Base-by-base conservation (phyloP, 1,139 yeast genomes). In the Spathaspora sp. region DNA sequence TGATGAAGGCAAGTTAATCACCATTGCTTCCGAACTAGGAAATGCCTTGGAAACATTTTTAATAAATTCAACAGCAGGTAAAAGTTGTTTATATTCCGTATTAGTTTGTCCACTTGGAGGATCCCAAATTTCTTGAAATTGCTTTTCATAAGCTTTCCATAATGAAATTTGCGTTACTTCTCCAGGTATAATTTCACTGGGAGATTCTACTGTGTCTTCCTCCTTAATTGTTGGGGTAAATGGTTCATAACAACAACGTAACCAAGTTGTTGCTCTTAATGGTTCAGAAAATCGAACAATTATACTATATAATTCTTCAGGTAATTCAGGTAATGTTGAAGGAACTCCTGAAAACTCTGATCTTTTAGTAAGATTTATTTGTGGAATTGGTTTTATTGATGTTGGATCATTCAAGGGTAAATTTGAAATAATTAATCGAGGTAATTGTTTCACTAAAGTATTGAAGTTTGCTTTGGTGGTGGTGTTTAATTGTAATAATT, bases 51-150 rank as follows among this genome's bases (percentile, higher is more conserved):
- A 85, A 11, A 93, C 98, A 61, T 93, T 93, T 60, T 91, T 90
- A 61, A 93, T 93, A 61, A 93, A 93, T 56, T 93, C 98, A 16
- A 95, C 98, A 0, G 99, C 99, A 1, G 97, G 96, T 41, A 93
- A 75, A 43, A 93, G 72, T 49, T 83, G 81, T 53, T 81, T 82
- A 51, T 70, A 78, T 41, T 72, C 76, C 16, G 74, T 67, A 37
- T 68, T 70, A 13, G 59, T 59, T 5, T 82, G 81, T n/a, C 64
- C 58, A 43, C 60, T 55, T 15, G 64, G 59, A 10, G 52, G 40
- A 39, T 52, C 47, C 72, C 76, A 67, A 44, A 68, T 67, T 45
- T 70, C 70, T 48, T 75, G 75, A 58, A 93, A 93, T 61, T 87
- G 95, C 24, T 83, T 74, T 62, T 93, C 99, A 65, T 93, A 93